Evolutionary conservation across 192 early-diverging fungal genomes (phyloP), one percentile per base, ranked within the genome.

Genomic region (Backusella luteola): DNA sequence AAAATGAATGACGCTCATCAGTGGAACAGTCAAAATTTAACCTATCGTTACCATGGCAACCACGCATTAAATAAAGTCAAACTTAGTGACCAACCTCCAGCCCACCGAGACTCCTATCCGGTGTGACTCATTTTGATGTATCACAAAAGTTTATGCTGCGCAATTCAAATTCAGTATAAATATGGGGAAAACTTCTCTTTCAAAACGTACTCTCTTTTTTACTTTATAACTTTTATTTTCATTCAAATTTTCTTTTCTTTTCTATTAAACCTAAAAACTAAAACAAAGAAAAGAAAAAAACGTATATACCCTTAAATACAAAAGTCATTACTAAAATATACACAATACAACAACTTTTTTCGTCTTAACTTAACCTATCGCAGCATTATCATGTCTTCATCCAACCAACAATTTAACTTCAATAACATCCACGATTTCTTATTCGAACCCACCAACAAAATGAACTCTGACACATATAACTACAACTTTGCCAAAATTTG

Each of bases 71-170:
- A 63, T 63, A 26, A 56, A 21, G 56, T 63, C 56, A 63, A 63
- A 63, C 32, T 29, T 4, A 1, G 56, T 4, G 56, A 63, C 23
- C 12, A 14, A 63, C 56, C 21, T 29, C 56, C 38, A 56, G 3
- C 23, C 26, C 3, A 29, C 9, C 23, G 11, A 63, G 7, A 63
- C 23, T 63, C 26, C 11, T 26, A 17, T 4, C 21, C 0, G 26
- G 56, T 63, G 56, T 63, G 56, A 63, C 56, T 63, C 56, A 63
- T 63, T 63, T 63, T 63, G 56, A 63, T 63, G 23, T 63, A 17
- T 49, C 46, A 49, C 46, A 19, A 49, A 29, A 29, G 23, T 5
- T 4, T 29, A 29, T 63, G 56, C 56, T 63, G 56, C 56, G 56
- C 56, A 63, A 63, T 63, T 15, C 21, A 63, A 26, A 29, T 14